Conservation (phyloP, 208 protist species). For the Crithidia bombi region DNA sequence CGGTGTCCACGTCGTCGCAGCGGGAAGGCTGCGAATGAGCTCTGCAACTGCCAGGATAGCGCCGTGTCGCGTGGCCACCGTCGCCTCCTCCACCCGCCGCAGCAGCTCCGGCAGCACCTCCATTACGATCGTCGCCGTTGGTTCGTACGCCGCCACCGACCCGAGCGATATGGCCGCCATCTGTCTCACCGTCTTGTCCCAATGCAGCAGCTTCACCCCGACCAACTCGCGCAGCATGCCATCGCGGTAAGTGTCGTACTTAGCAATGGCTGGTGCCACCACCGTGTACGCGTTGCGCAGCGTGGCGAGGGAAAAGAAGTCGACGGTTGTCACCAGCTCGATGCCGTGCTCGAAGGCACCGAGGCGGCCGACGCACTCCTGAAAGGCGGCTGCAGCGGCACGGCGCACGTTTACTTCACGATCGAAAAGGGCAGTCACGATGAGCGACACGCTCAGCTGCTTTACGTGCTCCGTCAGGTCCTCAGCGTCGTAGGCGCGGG, state of each 20-base stretch:
- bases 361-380: conserved; percentile 93
- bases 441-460: conserved; percentile 68
- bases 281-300: conserved; percentile 89
- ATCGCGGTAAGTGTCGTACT: conserved; percentile 79
- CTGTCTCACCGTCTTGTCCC: conserved; percentile 86
- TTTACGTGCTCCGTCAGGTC: conserved; percentile 88
- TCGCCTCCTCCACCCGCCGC: conserved; percentile 47
- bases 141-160: conserved; percentile 50
- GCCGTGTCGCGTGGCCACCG: conserved; percentile 92
- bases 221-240: conserved; percentile 92
- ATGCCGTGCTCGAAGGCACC: conserved; percentile 97
- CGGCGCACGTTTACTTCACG: conserved; percentile 93
- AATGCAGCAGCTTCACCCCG: conserved; percentile 88
- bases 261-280: conserved; percentile 74
- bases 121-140: conserved; percentile 18
- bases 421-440: conserved; percentile 90
- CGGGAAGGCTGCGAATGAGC: conserved; percentile 75
- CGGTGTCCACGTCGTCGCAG: conserved; percentile 38
- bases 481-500: conserved; percentile 94
- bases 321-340: conserved; percentile 94
- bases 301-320: conserved; percentile 97
- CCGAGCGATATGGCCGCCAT: conserved; percentile 85
- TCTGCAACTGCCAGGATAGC: conserved; percentile 88
- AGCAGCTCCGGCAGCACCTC: conserved; percentile 53
- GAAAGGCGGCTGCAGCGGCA: conserved; percentile 92